Evolutionary conservation across 805 yeast species (phyloP), one percentile per base, ranked within the genome.

Genomic region (Cyberlindnera xylosilytica): DNA sequence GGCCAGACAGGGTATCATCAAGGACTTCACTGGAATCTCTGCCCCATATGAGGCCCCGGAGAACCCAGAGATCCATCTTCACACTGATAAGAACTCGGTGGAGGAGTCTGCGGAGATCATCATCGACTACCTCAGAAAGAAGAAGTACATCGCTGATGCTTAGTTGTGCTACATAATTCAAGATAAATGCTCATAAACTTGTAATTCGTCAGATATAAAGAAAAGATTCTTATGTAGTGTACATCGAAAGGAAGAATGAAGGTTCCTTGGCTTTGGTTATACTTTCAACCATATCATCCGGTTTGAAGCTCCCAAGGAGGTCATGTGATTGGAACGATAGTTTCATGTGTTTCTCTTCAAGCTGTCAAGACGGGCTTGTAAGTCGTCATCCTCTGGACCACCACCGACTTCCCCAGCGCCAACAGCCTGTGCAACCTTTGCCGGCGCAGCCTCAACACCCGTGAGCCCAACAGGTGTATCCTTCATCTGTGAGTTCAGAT

Each of bases 11-110:
- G 98, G 98, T 27, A 70, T 84, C 47, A 90, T 90, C 64, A 87
- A 87, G 67, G 96, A 90, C 61, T 90, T 90, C 70, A 90, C 98
- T 13, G 98, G 98, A 44, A 84, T 90, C 44, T 81, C 89, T 51
- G 97, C 97, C 10, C 98, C 98, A 29, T 90, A 90, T 64, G 98
- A 90, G 71, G 93, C 86, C 3, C 98, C 98, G 38, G 83, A 75
- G 53, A 58, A 66, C 27, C 87, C 98, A 20, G 98, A 90, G 68
- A 72, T 90, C 46, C 90, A 83, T 60, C 68, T 90, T 61, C 78
- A 77, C 54, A 87, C 91, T 44, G 83, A 84, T 60, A 72, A 79
- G 55, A 68, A 73, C 41, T 66, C 84, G 31, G 78, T 89, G 36
- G 97, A 90, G 68, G 86, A 89, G 60, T 79, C 91, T 57, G 96